Conservation (phyloP, 2,329 filamentous ascomycete species). For the Paecilomyces sp. region DNA sequence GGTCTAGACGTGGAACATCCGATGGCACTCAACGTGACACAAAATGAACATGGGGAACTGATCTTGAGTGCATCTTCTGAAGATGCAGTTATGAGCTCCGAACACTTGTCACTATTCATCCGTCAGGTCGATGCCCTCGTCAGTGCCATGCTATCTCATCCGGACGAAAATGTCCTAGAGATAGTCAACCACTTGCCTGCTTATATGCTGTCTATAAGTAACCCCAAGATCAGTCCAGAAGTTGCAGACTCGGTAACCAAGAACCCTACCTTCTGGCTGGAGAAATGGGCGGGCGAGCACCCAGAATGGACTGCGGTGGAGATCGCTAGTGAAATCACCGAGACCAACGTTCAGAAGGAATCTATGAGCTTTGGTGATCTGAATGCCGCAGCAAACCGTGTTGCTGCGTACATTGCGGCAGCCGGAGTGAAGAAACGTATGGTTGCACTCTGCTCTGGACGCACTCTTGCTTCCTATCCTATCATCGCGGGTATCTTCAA, state of each 20-base stretch:
- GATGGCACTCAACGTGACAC: constrained; percentile 33
- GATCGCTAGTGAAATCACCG: constrained; percentile 15
- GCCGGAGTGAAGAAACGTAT: constrained; percentile 15
- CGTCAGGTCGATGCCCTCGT: constrained; percentile 23
- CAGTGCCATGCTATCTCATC: constrained; percentile 16
- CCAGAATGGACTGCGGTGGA: constrained; percentile 24
- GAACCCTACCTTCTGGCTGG: constrained; percentile 23
- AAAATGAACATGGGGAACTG: constrained; percentile 12
- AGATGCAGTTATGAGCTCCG: constrained; percentile 15
- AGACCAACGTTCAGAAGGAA: constrained; percentile 14
- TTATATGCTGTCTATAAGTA: constrained; percentile 16
- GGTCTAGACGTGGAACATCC: constrained; percentile 34
- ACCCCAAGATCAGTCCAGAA: constrained; percentile 9
- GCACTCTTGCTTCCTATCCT: constrained; percentile 19
- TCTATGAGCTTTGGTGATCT: constrained; percentile 18
- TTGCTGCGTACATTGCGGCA: constrained; percentile 16
- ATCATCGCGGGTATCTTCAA: constrained; percentile 25
- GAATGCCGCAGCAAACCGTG: constrained; percentile 15
- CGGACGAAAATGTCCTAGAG: constrained; percentile 16
- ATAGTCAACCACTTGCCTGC: constrained; percentile 16
- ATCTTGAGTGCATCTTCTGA: constrained; percentile 18
- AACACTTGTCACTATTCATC: constrained; percentile 22
- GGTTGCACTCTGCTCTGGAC: constrained; percentile 21
- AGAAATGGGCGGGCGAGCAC: constrained; percentile 15
- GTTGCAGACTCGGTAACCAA: constrained; percentile 11